A percentile compares a stretch with the other conserved stretches of the same genome.
These are phyloP conservation scores for Aspergillus leporis DNA, from an alignment of 495 filamentous ascomycete genomes.

Conservation along the genomic window DNA sequence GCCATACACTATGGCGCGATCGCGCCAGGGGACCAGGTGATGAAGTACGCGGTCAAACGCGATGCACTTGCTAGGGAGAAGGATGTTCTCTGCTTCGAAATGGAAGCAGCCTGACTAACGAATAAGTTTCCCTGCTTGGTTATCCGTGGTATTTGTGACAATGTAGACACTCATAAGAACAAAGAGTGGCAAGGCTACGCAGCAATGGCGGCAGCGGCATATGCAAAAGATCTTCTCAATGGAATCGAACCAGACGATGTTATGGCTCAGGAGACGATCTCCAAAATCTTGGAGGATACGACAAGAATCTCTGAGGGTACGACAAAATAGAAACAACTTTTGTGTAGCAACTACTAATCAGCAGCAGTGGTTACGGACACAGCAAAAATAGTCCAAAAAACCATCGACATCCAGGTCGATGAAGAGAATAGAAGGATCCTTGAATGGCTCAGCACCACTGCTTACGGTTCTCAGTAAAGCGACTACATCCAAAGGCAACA, in stretches of 20 bases:
- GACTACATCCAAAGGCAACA: conserved; percentile 23
- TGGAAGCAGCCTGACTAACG: conserved; percentile 7
- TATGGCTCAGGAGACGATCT: background rate
- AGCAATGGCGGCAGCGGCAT: conserved; percentile 31
- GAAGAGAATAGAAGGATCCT: conserved; percentile 1
- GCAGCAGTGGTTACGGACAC: background rate
- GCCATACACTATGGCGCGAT: conserved; percentile 25
- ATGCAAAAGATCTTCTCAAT: conserved; percentile 30
- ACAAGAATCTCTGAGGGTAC: background rate
- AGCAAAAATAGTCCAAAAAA: background rate
- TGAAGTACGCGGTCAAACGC: conserved; percentile 14
- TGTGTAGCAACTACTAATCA: background rate
- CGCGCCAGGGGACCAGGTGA: conserved; percentile 20
- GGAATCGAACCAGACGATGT: background rate
- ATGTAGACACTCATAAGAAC: conserved; percentile 9
- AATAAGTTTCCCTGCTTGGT: conserved; percentile 4
- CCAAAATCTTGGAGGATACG: background rate
- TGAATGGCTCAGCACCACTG: conserved; percentile 20
- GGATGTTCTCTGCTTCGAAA: conserved; percentile 28
- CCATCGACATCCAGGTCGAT: too few species aligned
- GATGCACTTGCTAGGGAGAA: conserved; percentile 13
- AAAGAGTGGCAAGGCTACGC: conserved; percentile 21
- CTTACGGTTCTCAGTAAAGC: conserved; percentile 21
- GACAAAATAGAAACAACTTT: background rate
- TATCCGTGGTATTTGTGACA: conserved; percentile 10